phyloP scores from a whole-genome alignment of 2,329 filamentous ascomycete genomes.

The Neofusicoccum ribis region DNA sequence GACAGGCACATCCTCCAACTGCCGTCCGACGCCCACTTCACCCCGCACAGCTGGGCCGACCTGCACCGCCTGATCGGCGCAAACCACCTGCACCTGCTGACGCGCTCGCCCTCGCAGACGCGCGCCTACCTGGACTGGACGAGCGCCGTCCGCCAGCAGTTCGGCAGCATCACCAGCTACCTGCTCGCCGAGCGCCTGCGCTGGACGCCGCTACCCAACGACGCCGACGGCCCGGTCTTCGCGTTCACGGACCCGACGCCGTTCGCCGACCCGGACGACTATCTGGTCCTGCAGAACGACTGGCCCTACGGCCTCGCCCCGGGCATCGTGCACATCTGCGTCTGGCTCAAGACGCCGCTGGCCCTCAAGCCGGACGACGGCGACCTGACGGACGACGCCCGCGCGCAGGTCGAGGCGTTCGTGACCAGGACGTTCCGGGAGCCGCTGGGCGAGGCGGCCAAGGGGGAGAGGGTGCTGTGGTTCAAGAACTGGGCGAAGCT shows the following conservation, averaged over 20 bases:
- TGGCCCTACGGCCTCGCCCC: constrained; percentile 62
- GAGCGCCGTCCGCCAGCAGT: constrained; percentile 52
- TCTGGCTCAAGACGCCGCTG: constrained; percentile 49
- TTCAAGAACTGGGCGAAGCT: constrained; percentile 65
- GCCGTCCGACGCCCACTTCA: constrained; percentile 25
- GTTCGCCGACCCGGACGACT: constrained; percentile 57
- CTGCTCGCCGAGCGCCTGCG: constrained; percentile 56
- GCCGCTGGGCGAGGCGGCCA: constrained; percentile 23
- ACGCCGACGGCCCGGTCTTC: constrained; percentile 31
- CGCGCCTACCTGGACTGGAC: constrained; percentile 63
- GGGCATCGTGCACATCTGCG: constrained; percentile 55
- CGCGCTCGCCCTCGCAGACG: constrained; percentile 60
- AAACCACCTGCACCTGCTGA: constrained; percentile 57
- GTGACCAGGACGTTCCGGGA: constrained; percentile 16
- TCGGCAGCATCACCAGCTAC: constrained; percentile 58
- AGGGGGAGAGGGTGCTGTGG: constrained; percentile 57
- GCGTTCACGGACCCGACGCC: constrained; percentile 49
- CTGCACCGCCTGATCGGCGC: constrained; percentile 38
- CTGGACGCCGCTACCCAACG: constrained; percentile 44
- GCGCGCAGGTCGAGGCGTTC: constrained; percentile 27
- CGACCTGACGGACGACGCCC: constrained; percentile 32
- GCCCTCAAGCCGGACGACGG: constrained; percentile 32
- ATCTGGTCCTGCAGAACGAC: constrained; percentile 60
- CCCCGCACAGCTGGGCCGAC: constrained; percentile 37
- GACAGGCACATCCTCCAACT: constrained; percentile 32